These are phyloP conservation scores for Plasmodium vinckei DNA, from an alignment of 169 alveolate genomes.

Conservation along the genomic window DNA sequence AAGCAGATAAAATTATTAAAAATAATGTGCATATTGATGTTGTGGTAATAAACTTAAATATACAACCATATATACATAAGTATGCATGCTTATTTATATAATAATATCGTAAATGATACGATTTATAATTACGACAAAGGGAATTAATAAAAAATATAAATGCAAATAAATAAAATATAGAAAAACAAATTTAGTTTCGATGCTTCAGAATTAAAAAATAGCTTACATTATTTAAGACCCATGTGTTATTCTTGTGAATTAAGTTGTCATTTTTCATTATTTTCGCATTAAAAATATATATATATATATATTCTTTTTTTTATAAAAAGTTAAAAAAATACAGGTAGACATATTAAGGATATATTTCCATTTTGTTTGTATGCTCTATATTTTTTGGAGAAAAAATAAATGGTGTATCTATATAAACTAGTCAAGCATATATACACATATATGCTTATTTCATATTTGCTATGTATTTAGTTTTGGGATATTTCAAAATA, in stretches of 20 bases:
- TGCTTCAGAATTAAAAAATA: not conserved
- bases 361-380: too few relatives aligned
- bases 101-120: not conserved
- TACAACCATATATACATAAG: not conserved
- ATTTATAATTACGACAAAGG: not conserved
- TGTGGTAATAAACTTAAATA: too few relatives aligned
- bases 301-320: not conserved
- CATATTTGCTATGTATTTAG: too few relatives aligned
- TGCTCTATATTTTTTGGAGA: too few relatives aligned
- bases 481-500: too few relatives aligned
- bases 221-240: conserved; percentile 48
- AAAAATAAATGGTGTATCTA: too few relatives aligned
- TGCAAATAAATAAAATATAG: not conserved
- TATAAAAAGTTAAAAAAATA: too few relatives aligned
- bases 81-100: not conserved
- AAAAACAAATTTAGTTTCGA: not conserved
- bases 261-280: conserved; percentile 57
- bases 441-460: too few relatives aligned
- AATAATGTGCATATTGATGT: too few relatives aligned
- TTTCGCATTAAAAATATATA: not conserved
- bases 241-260: conserved; percentile 40
- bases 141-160: not conserved
- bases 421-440: too few relatives aligned
- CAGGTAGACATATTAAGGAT: too few relatives aligned
- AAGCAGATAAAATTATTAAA: conserved; percentile 5